Conservation (phyloP, 1,284 basidiomycete species). For the Dichomitus squalens region DNA sequence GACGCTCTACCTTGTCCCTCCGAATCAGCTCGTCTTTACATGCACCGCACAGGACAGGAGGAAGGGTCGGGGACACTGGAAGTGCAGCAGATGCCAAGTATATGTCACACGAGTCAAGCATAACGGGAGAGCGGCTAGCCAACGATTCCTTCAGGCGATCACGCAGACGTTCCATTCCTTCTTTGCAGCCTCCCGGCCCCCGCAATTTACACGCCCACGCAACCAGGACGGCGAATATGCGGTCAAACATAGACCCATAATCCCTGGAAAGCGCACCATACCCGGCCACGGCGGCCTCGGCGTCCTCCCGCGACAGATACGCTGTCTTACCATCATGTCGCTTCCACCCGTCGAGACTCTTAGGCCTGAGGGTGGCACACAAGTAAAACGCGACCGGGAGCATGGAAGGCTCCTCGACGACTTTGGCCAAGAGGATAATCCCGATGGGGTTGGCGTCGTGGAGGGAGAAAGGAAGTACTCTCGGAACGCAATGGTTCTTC, state of each 20-base stretch:
- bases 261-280: background rate
- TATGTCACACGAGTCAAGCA: no score
- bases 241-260: background rate
- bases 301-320: slow-evolving; percentile 1
- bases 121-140: no score
- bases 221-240: background rate
- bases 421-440: slow-evolving; percentile 10
- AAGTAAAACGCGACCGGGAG: slow-evolving; percentile 3
- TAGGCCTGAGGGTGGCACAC: background rate
- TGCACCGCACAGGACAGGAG: background rate
- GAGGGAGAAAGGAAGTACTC: no score
- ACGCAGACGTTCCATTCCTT: no score
- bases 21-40: background rate
- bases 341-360: background rate
- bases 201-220: background rate
- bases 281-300: background rate
- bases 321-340: slow-evolving; percentile 5
- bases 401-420: slow-evolving; percentile 1
- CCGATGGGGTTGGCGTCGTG: background rate
- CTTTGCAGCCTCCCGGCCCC: no score
- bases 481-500: background rate
- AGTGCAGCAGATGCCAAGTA: no score
- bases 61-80: background rate
- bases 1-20: background rate
- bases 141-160: no score